Conservation (phyloP, 176 grass and related monocot species). For the Zea mays region DNA sequence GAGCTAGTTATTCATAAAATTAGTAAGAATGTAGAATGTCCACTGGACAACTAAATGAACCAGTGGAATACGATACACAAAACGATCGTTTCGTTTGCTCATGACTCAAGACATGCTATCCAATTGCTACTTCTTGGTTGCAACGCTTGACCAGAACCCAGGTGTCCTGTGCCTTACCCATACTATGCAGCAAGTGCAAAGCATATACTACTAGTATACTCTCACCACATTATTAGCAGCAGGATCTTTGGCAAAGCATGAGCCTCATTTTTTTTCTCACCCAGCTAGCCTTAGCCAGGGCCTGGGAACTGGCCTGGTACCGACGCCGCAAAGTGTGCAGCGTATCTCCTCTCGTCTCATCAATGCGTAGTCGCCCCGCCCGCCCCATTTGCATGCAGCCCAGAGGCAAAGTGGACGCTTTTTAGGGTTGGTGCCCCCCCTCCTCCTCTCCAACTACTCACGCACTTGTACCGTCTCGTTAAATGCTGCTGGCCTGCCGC, state of each 20-base stretch:
- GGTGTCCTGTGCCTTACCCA: slow-evolving; percentile 4
- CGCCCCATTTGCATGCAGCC: slow-evolving; percentile 19
- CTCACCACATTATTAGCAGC: neutral
- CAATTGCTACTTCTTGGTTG: too few species aligned
- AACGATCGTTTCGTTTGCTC: too few species aligned
- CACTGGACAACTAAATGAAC: too few species aligned
- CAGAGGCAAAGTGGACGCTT: slow-evolving; percentile 37
- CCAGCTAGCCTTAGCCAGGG: too few species aligned
- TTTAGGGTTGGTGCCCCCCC: slow-evolving; percentile 37
- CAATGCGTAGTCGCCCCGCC: slow-evolving; percentile 43
- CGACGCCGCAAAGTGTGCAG: slow-evolving; percentile 24
- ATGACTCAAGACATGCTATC: too few species aligned
- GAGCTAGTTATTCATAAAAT: too few species aligned
- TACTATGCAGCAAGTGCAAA: neutral
- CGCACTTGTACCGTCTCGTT: slow-evolving; percentile 44
- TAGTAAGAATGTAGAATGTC: too few species aligned
- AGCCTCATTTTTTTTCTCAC: slow-evolving; percentile 2
- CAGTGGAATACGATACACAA: too few species aligned
- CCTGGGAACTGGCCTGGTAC: slow-evolving; percentile 10
- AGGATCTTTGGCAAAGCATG: slow-evolving; percentile 6
- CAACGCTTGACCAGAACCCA: neutral
- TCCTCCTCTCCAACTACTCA: slow-evolving; percentile 40
- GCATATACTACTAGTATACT: neutral
- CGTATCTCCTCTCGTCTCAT: slow-evolving; percentile 43
- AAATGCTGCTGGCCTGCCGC: slow-evolving; percentile 54